Base-by-base conservation (phyloP, 2,329 filamentous ascomycete genomes). In the Claviceps fusiformis region DNA sequence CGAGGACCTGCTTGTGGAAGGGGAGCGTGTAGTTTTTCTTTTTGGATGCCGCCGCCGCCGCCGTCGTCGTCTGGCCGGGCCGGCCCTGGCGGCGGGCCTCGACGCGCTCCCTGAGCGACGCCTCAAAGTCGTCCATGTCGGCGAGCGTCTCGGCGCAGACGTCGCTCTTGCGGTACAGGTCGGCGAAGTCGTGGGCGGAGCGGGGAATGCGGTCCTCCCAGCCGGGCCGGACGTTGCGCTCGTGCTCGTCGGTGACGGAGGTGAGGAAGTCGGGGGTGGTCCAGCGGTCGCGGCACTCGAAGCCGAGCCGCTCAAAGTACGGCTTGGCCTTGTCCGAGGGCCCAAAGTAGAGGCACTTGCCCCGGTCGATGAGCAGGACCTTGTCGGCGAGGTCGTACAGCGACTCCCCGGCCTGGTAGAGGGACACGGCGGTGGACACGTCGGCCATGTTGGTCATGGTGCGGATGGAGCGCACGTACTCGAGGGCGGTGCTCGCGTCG, bases 221-320 rank as follows among this genome's bases (percentile, higher is more conserved):
- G 1, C 85, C 86, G 0, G 74, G 68, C 24, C 84, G 79, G 65
- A 90, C 84, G 17, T 78, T 76, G 41, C 89, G 78, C 63, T 89
- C 87, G 10, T 78, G 80, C 1, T 84, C 80, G 64, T 92, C 88
- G 8, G 82, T 89, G 63, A 91, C 83, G 2, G 85, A 88, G 0
- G 87, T 91, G 39, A 91, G 70, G 68, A 91, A 92, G 65, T 92
- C 87, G 19, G 73, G 82, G 0, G 83, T 84, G 0, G 85, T 89
- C 77, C 84, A 81, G 15, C 86, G 78, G 27, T 81, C 76, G 0
- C 86, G 85, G 62, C 85, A 88, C 17, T 80, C 74, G 61, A 89
- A 91, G 0, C 87, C 87, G 41, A 90, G 73, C n/a, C 79, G 71
- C 50, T 82, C 68, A 59, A 91, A 90, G 64, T 87, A 91, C 33